These are phyloP conservation scores for Lactarius indigo DNA, from an alignment of 768 basidiomycete genomes.

Conservation along the genomic window DNA sequence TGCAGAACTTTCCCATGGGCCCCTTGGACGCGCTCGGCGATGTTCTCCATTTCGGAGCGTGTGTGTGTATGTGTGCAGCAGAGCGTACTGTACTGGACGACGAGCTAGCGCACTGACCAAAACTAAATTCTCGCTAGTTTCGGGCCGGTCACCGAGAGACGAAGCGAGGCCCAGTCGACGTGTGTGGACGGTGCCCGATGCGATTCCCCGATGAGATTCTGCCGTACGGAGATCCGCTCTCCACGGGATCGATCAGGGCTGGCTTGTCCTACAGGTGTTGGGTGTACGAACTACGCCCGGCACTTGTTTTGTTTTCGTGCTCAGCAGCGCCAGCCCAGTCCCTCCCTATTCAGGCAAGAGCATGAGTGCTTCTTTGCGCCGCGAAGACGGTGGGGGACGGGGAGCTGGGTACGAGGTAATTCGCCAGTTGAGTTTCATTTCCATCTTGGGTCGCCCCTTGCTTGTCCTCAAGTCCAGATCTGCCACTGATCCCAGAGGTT, in stretches of 20 bases:
- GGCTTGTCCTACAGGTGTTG: not conserved
- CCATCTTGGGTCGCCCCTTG: not conserved
- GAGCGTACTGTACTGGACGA: not conserved
- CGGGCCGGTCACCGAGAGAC: not conserved
- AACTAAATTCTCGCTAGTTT: not conserved
- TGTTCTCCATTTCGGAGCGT: not conserved
- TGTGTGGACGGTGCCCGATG: too few species aligned
- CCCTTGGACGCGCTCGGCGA: not conserved
- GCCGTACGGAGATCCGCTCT: not conserved
- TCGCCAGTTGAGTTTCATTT: not conserved
- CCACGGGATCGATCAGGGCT: not conserved
- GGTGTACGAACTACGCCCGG: not conserved
- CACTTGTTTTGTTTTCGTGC: slow-evolving; percentile 7
- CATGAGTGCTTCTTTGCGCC: slow-evolving; percentile 10
- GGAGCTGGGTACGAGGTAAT: slow-evolving; percentile 13
- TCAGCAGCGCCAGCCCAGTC: slow-evolving; percentile 3
- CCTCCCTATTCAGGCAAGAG: not conserved
- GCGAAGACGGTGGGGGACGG: not conserved
- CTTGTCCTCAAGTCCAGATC: too few species aligned
- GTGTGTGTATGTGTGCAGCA: too few species aligned
- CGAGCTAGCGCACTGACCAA: not conserved
- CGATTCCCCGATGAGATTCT: not conserved
- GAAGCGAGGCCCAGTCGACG: too few species aligned
- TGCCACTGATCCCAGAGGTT: not conserved
- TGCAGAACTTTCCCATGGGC: not conserved